Percentiles rank a stretch among this genome's conserved stretches.
phyloP scores from a whole-genome alignment of 768 basidiomycete genomes.

The Lactarius hatsudake region DNA sequence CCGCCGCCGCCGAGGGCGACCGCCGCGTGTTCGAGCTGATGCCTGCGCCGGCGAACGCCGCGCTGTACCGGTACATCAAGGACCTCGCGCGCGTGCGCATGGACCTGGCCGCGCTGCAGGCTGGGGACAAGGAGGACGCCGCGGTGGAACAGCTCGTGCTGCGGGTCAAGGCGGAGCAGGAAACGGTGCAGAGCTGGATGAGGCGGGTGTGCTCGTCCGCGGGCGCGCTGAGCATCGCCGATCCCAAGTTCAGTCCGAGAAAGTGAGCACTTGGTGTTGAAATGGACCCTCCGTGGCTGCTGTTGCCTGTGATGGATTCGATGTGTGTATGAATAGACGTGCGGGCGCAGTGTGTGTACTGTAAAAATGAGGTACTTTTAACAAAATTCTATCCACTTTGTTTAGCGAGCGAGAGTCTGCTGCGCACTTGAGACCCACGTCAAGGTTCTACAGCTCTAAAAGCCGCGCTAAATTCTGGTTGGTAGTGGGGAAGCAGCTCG shows the following conservation, averaged over 20 bases:
- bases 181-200: slow-evolving; percentile 12
- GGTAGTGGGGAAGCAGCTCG: no score
- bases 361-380: no score
- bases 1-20: background rate
- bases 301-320: no score
- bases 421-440: no score
- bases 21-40: slow-evolving; percentile 6
- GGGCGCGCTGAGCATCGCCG: slow-evolving; percentile 17
- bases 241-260: slow-evolving; percentile 21
- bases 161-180: slow-evolving; percentile 14
- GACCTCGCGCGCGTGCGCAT: slow-evolving; percentile 16
- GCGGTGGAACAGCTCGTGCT: background rate
- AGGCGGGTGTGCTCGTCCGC: slow-evolving; percentile 9
- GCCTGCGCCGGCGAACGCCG: slow-evolving; percentile 12
- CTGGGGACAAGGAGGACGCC: background rate
- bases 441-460: no score
- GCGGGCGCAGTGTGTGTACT: no score
- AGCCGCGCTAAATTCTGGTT: no score
- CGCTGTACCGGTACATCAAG: slow-evolving; percentile 15
- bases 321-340: no score
- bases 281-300: background rate
- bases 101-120: slow-evolving; percentile 10
- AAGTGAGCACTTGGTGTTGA: background rate
- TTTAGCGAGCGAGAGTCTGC: no score
- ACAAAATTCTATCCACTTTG: no score